phyloP scores from a whole-genome alignment of 495 filamentous ascomycete genomes.

The Aspergillus sclerotiicarbonarius region DNA sequence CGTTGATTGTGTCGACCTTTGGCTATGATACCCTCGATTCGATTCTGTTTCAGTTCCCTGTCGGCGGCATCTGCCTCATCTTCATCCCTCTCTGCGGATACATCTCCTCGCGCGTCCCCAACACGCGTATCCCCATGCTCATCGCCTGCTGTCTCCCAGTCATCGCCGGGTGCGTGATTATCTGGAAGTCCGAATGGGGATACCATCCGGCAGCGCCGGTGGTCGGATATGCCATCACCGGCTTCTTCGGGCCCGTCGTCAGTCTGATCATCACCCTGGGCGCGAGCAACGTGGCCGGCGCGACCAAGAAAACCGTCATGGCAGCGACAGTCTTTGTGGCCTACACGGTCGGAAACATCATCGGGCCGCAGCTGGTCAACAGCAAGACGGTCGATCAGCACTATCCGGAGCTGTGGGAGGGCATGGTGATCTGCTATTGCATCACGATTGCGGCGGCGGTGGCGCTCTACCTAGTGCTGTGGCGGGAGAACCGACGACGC shows the following conservation, averaged over 20 bases:
- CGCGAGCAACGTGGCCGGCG: conserved; percentile 71
- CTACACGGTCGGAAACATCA: conserved; percentile 71
- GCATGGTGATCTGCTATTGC: conserved; percentile 70
- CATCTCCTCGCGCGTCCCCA: conserved; percentile 55
- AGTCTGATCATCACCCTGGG: conserved; percentile 64
- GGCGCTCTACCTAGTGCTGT: conserved; percentile 55
- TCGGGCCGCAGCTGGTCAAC: conserved; percentile 68
- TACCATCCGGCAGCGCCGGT: conserved; percentile 62
- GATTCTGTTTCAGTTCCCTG: conserved; percentile 71
- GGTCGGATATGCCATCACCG: conserved; percentile 66
- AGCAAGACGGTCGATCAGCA: conserved; percentile 58
- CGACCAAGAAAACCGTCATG: conserved; percentile 76
- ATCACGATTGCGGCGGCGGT: conserved; percentile 59
- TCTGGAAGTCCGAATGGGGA: conserved; percentile 69
- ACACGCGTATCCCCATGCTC: conserved; percentile 63
- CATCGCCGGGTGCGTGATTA: conserved; percentile 69
- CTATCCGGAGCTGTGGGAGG: conserved; percentile 69
- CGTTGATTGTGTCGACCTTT: conserved; percentile 71
- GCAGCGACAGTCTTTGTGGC: conserved; percentile 71
- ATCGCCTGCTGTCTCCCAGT: conserved; percentile 65
- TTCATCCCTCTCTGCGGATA: conserved; percentile 65
- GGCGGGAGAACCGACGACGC: conserved; percentile 54
- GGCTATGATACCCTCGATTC: conserved; percentile 63
- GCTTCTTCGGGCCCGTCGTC: conserved; percentile 67
- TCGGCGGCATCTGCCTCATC: conserved; percentile 62